phyloP scores from a whole-genome alignment of 257 asterid genomes.

The Leptodermis oblonga region DNA sequence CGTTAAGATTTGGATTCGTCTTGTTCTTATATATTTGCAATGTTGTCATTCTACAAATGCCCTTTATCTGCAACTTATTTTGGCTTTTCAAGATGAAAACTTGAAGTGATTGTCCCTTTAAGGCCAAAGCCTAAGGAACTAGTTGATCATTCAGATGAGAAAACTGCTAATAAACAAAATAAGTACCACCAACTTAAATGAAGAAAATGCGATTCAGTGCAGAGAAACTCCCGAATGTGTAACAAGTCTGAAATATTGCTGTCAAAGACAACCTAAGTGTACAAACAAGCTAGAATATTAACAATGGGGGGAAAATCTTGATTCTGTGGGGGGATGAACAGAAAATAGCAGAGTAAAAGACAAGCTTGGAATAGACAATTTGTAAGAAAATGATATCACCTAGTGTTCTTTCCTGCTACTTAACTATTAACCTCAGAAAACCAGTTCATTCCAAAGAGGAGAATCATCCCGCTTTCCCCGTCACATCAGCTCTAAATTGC shows the following conservation, averaged over 20 bases:
- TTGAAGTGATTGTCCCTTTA: too few relatives aligned
- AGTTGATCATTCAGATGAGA: too few relatives aligned
- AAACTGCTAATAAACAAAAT: too few relatives aligned
- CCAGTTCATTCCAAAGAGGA: not conserved
- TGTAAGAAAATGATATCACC: not conserved
- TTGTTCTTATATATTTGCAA: too few relatives aligned
- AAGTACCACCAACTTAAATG: too few relatives aligned
- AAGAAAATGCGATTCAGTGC: too few relatives aligned
- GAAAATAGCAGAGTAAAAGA: not conserved
- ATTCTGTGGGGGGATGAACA: not conserved
- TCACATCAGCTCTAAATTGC: not conserved
- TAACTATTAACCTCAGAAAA: not conserved
- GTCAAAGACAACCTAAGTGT: not conserved
- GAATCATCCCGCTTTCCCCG: not conserved
- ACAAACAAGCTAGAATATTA: not conserved
- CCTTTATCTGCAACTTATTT: too few relatives aligned
- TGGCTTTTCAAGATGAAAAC: too few relatives aligned
- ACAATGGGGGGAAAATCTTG: not conserved
- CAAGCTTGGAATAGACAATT: not conserved
- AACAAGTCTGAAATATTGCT: not conserved
- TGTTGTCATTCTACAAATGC: too few relatives aligned
- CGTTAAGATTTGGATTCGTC: too few relatives aligned
- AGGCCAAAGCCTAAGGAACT: too few relatives aligned
- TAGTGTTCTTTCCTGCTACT: not conserved
- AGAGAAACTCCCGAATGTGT: too few relatives aligned